Evolutionary conservation across 1,284 basidiomycete species (phyloP).

Genomic region (Melampsora abietis-canadensis): DNA sequence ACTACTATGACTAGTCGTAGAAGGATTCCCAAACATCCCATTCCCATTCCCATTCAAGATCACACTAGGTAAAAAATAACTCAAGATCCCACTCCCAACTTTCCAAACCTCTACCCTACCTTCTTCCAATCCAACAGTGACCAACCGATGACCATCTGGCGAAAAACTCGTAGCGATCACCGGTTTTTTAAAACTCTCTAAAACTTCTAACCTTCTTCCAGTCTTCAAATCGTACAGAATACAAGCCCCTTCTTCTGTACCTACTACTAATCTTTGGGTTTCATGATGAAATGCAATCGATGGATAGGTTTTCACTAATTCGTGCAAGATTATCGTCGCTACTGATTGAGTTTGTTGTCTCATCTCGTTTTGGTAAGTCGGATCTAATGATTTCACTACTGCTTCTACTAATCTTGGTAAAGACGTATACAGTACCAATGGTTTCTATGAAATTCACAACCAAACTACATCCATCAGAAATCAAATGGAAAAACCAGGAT

Average conservation of each 20-base stretch:
- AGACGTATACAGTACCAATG: constrained; percentile 77
- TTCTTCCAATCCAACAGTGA: constrained; percentile 82
- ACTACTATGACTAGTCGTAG: no score
- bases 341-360: constrained; percentile 83
- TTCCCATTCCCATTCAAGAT: neutral
- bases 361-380: constrained; percentile 69
- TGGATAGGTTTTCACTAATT: constrained; percentile 85
- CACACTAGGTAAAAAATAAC: neutral
- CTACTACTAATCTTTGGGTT: constrained; percentile 83
- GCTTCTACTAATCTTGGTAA: constrained; percentile 86
- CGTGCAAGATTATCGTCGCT: constrained; percentile 86
- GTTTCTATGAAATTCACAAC: constrained; percentile 60
- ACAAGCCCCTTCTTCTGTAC: constrained; percentile 75
- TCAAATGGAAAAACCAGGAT: neutral
- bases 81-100: constrained; percentile 61
- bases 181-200: constrained; percentile 79
- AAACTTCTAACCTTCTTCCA: constrained; percentile 85
- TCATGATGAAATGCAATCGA: constrained; percentile 83
- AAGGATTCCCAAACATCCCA: constrained; percentile 18
- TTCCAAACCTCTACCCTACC: constrained; percentile 53
- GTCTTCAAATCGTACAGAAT: constrained; percentile 97
- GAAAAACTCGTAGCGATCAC: constrained; percentile 82
- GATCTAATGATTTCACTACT: constrained; percentile 93
- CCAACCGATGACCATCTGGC: constrained; percentile 81
- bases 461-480: neutral